Conservation (phyloP, 257 asterid species). For the Solanum pinnatisectum region DNA sequence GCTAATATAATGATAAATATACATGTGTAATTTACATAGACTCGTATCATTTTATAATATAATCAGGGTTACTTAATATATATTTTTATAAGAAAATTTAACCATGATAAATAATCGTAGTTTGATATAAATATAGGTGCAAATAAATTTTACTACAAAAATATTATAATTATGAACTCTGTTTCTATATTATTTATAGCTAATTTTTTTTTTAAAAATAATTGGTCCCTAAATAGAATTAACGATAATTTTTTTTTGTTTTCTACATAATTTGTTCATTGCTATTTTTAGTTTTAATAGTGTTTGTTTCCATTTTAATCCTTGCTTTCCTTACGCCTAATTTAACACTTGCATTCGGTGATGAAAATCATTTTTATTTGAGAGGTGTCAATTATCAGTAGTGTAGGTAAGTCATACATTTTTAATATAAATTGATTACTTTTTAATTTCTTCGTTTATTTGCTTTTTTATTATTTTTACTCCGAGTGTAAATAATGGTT, state of each 20-base stretch:
- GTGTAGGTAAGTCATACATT: background rate
- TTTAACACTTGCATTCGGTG: background rate
- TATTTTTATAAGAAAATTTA: background rate
- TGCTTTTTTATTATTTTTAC: background rate
- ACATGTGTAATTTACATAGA: background rate
- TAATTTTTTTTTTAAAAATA: background rate
- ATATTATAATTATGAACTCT: background rate
- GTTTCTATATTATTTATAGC: background rate
- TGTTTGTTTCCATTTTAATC: background rate
- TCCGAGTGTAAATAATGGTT: background rate
- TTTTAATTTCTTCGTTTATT: background rate
- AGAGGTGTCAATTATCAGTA: too few relatives aligned
- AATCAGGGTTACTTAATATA: background rate
- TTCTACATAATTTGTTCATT: background rate
- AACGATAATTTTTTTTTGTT: background rate
- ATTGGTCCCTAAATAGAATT: background rate
- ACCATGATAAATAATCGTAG: background rate
- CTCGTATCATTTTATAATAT: background rate
- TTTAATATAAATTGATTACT: background rate
- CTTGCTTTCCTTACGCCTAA: background rate
- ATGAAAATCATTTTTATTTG: too few relatives aligned
- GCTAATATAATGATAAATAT: background rate
- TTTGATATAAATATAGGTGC: background rate
- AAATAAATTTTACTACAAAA: background rate
- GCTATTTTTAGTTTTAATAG: background rate